These are phyloP conservation scores for Populus hybrid DNA, from an alignment of 441 rosid species.

Conservation along the genomic window DNA sequence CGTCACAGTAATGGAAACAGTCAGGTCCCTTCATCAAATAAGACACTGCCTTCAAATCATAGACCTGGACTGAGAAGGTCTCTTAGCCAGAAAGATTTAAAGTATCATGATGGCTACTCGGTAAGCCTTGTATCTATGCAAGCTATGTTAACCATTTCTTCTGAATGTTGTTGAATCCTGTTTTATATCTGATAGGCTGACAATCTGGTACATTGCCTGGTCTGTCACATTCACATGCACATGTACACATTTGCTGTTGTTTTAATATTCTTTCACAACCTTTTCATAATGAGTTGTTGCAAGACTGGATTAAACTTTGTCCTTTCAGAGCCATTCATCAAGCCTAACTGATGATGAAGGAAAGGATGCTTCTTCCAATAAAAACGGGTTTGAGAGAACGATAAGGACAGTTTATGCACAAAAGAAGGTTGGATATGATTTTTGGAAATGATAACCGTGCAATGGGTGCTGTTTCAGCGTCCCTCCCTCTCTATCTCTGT, in stretches of 20 bases:
- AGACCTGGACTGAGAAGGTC: slow-evolving; percentile 64
- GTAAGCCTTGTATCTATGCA: slow-evolving; percentile 44
- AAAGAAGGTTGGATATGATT: slow-evolving; percentile 53
- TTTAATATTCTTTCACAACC: background rate
- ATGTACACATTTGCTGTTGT: background rate
- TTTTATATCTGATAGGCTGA: slow-evolving; percentile 5
- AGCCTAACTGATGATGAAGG: slow-evolving; percentile 87
- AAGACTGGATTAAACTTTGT: slow-evolving; percentile 12
- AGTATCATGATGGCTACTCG: slow-evolving; percentile 75
- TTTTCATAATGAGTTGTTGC: slow-evolving; percentile 7
- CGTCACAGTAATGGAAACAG: slow-evolving; percentile 36
- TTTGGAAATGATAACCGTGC: slow-evolving; percentile 7
- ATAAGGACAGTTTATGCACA: slow-evolving; percentile 69
- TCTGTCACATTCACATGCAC: background rate
- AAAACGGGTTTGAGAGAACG: slow-evolving; percentile 56
- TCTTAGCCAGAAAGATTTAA: slow-evolving; percentile 64
- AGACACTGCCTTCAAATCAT: slow-evolving; percentile 39
- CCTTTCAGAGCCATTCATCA: slow-evolving; percentile 82
- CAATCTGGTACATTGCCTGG: background rate
- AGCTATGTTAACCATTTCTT: background rate
- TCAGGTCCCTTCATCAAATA: slow-evolving; percentile 34
- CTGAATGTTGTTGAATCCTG: background rate
- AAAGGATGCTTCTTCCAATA: slow-evolving; percentile 40
- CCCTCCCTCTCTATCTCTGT: background rate
- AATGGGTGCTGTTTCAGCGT: background rate